A percentile compares a stretch with the other conserved stretches of the same genome.
Conservation (phyloP, 169 alveolate species). For the Plasmodium chabaudi region DNA sequence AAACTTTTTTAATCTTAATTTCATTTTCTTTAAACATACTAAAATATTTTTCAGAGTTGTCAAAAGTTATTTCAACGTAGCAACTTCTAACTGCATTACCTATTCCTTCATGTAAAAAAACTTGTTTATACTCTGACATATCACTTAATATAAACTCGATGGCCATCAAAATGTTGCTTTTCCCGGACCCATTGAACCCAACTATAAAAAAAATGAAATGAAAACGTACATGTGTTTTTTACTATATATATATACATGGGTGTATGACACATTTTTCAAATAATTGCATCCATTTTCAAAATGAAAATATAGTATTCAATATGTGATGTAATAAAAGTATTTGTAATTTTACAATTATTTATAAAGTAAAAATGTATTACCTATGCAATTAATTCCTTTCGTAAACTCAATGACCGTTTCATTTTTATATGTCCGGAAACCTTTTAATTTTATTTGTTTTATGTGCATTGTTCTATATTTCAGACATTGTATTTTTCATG, state of each 20-base stretch:
- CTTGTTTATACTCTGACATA: conserved; percentile 64
- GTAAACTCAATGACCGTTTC: conserved; percentile 85
- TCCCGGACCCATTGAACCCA: conserved; percentile 76
- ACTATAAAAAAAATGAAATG: conserved; percentile 20
- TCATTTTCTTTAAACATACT: conserved; percentile 75
- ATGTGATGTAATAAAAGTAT: too few species aligned
- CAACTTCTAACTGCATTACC: conserved; percentile 74
- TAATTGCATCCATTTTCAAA: not conserved
- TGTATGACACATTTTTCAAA: not conserved
- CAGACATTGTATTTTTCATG: not conserved
- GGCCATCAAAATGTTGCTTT: conserved; percentile 63
- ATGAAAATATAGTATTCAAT: not conserved
- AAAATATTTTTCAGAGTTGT: conserved; percentile 69
- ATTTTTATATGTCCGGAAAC: conserved; percentile 89
- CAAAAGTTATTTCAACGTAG: conserved; percentile 67
- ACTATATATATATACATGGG: not conserved
- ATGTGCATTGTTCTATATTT: conserved; percentile 81
- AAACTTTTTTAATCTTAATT: conserved; percentile 68
- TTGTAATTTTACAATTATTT: not conserved
- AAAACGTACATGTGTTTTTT: not conserved
- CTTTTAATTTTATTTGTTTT: conserved; percentile 87
- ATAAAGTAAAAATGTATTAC: conserved; percentile 10
- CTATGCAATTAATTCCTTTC: conserved; percentile 87
- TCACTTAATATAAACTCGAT: conserved; percentile 72
- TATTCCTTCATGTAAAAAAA: conserved; percentile 72